Conservation (phyloP, 148 eudicot genomes). For the Nepenthes gracilis region DNA sequence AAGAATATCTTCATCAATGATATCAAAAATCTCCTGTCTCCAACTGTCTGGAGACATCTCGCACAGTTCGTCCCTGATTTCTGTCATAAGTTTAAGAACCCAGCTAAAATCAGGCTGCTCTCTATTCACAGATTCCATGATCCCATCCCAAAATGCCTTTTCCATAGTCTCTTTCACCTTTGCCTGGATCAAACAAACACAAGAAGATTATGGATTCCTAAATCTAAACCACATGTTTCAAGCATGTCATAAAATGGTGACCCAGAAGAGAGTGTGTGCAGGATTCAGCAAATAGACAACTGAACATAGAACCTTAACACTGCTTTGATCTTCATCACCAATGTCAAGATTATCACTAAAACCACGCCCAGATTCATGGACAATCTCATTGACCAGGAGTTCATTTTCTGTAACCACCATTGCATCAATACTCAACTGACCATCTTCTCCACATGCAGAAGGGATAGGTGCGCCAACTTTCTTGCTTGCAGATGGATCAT, state of each 20-base stretch:
- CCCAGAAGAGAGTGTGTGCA: not conserved
- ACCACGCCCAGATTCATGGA: slow-evolving; percentile 53
- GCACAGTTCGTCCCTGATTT: slow-evolving; percentile 83
- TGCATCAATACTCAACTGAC: slow-evolving; percentile 3
- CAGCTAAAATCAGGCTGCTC: slow-evolving; percentile 64
- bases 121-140: slow-evolving; percentile 60
- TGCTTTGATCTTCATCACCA: slow-evolving; percentile 26
- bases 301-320: slow-evolving; percentile 36
- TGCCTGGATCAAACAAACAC: slow-evolving; percentile 25
- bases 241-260: no score
- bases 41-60: slow-evolving; percentile 79
- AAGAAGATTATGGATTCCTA: not conserved
- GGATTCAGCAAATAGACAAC: not conserved
- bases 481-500: slow-evolving; percentile 14
- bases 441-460: slow-evolving; percentile 9
- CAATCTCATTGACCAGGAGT: slow-evolving; percentile 63
- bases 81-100: slow-evolving; percentile 71
- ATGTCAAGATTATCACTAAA: slow-evolving; percentile 33
- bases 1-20: slow-evolving; percentile 66
- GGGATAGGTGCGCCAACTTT: slow-evolving; percentile 24
- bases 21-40: slow-evolving; percentile 63
- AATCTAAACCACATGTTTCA: not conserved
- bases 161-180: slow-evolving; percentile 70
- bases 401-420: slow-evolving; percentile 47
- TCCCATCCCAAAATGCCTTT: slow-evolving; percentile 90